phyloP scores from a whole-genome alignment of 2,329 filamentous ascomycete species.

The Paecilomyces variotii region DNA sequence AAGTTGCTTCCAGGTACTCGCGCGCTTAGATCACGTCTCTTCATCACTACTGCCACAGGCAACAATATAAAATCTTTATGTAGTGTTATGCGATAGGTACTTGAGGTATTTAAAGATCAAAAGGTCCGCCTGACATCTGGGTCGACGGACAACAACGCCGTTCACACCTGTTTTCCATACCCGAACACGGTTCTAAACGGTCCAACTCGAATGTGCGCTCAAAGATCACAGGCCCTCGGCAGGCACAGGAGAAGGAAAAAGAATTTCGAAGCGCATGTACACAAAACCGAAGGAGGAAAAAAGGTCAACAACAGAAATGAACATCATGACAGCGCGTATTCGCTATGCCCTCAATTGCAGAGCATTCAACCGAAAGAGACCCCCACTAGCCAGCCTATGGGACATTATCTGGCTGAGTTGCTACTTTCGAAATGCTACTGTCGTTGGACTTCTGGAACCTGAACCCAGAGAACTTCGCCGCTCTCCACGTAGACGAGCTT shows the following conservation, averaged over 20 bases:
- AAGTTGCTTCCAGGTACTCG: not conserved
- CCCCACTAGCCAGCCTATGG: constrained; percentile 9
- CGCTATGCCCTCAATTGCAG: constrained; percentile 29
- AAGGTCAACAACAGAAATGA: constrained; percentile 13
- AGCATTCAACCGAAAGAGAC: constrained; percentile 10
- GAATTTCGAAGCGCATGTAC: constrained; percentile 35
- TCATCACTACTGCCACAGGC: not conserved
- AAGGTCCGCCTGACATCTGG: constrained; percentile 22
- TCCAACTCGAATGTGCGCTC: constrained; percentile 29
- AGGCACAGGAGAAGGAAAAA: constrained; percentile 19
- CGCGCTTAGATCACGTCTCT: not conserved
- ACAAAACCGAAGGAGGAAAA: constrained; percentile 11
- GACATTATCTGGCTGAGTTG: constrained; percentile 33
- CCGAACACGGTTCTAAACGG: constrained; percentile 36
- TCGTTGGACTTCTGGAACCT: constrained; percentile 26
- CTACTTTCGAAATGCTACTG: constrained; percentile 29
- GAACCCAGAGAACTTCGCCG: constrained; percentile 30
- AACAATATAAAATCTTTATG: not conserved
- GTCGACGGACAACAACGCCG: constrained; percentile 31
- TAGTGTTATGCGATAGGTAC: constrained; percentile 1
- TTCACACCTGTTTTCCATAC: constrained; percentile 36
- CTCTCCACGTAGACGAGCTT: constrained; percentile 31
- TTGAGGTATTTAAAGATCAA: constrained; percentile 8
- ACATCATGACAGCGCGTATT: constrained; percentile 28
- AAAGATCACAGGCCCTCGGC: constrained; percentile 14